These are phyloP conservation scores for Aspergillus carlsbadensis DNA, from an alignment of 495 filamentous ascomycete genomes.

Conservation along the genomic window DNA sequence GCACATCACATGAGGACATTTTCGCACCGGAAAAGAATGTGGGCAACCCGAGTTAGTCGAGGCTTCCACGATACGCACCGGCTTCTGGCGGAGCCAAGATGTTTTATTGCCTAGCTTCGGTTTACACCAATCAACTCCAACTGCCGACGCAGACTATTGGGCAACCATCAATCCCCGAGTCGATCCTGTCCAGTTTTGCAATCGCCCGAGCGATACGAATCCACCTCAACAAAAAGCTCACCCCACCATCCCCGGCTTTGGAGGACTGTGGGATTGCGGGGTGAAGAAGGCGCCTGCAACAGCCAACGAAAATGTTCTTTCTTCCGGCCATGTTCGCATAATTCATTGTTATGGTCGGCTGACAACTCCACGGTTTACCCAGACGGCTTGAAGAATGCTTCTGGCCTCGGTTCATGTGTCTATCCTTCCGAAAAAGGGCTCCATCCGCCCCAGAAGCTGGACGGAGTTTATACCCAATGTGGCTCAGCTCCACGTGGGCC, in stretches of 20 bases:
- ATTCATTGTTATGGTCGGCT: background rate
- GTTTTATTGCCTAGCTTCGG: background rate
- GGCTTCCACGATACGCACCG: background rate
- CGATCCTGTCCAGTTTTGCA: background rate
- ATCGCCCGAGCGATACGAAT: background rate
- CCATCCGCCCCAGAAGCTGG: background rate
- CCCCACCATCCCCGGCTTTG: background rate
- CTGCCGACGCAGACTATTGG: background rate
- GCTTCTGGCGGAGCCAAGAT: background rate
- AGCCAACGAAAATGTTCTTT: background rate
- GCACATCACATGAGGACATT: too few species aligned
- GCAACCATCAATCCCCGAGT: background rate
- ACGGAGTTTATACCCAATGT: background rate
- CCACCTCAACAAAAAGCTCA: background rate
- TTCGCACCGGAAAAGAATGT: too few species aligned
- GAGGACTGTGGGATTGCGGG: background rate
- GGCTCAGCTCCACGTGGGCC: background rate
- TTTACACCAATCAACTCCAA: constrained; percentile 2
- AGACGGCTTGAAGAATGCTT: background rate
- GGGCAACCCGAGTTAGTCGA: background rate
- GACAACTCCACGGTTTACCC: background rate
- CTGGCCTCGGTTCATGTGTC: constrained; percentile 2
- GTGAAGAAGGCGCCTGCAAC: background rate
- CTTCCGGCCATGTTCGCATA: background rate
- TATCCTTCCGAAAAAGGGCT: background rate